Percentiles rank a stretch among this genome's conserved stretches.
Evolutionary conservation across 2,329 filamentous ascomycete genomes (phyloP).

Genomic region (Blumeria hordei): DNA sequence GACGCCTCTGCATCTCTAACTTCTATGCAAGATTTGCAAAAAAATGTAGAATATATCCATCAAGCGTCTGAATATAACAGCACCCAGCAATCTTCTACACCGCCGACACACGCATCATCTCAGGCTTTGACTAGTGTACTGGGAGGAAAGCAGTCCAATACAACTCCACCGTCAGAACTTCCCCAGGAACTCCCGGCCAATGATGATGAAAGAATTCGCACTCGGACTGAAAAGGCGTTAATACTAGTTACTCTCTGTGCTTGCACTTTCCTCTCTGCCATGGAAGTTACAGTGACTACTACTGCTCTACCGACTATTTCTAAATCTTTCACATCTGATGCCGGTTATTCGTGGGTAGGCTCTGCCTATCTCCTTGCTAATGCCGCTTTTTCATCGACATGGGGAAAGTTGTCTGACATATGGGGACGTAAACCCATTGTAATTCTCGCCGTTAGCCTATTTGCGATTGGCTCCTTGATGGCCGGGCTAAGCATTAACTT

Average conservation of each 20-base stretch:
- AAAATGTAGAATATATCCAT: too few species aligned
- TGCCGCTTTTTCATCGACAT: slow-evolving; percentile 23
- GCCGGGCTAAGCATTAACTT: slow-evolving; percentile 23
- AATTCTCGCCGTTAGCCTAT: slow-evolving; percentile 22
- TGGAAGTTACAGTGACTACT: slow-evolving; percentile 28
- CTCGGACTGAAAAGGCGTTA: slow-evolving; percentile 12
- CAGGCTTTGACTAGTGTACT: too few species aligned
- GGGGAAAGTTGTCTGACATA: slow-evolving; percentile 26
- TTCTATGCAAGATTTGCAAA: too few species aligned
- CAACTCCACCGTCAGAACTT: too few species aligned
- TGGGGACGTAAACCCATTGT: slow-evolving; percentile 31
- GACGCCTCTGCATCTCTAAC: too few species aligned
- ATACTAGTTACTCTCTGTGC: slow-evolving; percentile 15
- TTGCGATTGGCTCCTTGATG: slow-evolving; percentile 26
- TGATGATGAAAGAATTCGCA: not conserved
- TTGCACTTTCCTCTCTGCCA: slow-evolving; percentile 14
- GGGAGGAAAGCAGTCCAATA: too few species aligned
- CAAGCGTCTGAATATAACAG: too few species aligned
- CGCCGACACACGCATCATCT: too few species aligned
- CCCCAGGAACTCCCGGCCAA: too few species aligned
- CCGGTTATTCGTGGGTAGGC: slow-evolving; percentile 50
- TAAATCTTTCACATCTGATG: slow-evolving; percentile 23
- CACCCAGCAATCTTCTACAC: too few species aligned
- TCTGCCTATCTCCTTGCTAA: slow-evolving; percentile 47
- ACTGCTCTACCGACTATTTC: slow-evolving; percentile 36